Conservation (phyloP, 2,329 filamentous ascomycete species). For the Gremmenia infestans region DNA sequence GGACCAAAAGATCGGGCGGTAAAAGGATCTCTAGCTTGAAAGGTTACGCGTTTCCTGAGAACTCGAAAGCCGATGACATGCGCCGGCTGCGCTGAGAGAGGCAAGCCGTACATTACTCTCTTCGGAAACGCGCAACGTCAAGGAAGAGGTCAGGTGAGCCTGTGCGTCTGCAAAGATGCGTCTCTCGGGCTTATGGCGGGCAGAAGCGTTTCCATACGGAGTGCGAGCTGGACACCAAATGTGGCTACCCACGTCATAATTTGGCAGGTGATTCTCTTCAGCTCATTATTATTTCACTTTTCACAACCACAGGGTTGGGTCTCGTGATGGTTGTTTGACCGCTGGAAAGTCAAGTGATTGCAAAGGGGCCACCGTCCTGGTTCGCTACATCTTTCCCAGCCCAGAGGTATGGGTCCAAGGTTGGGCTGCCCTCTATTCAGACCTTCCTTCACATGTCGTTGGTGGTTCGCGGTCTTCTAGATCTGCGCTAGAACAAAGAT, state of each 20-base stretch:
- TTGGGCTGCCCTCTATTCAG: neutral
- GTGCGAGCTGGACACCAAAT: neutral
- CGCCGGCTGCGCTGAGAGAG: neutral
- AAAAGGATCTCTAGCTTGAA: neutral
- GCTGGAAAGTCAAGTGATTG: constrained; percentile 2
- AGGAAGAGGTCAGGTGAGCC: constrained; percentile 6
- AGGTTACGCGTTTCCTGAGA: neutral
- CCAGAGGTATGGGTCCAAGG: neutral
- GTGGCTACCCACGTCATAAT: constrained; percentile 6
- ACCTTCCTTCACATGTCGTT: neutral
- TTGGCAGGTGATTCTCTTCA: neutral
- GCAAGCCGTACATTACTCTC: neutral
- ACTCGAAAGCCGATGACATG: constrained; percentile 6
- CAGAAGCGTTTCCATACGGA: constrained; percentile 3
- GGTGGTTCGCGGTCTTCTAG: neutral
- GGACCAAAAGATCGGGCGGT: neutral
- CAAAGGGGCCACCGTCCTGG: neutral
- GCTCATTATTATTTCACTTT: neutral
- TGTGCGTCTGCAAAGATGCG: neutral
- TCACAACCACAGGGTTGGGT: neutral
- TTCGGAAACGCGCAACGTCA: neutral
- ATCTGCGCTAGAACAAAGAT: constrained; percentile 4
- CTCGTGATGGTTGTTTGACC: constrained; percentile 5
- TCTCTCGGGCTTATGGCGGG: constrained; percentile 11
- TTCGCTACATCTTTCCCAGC: neutral